Conservation (phyloP, 257 asterid genomes). For the Fraxinus anomala region DNA sequence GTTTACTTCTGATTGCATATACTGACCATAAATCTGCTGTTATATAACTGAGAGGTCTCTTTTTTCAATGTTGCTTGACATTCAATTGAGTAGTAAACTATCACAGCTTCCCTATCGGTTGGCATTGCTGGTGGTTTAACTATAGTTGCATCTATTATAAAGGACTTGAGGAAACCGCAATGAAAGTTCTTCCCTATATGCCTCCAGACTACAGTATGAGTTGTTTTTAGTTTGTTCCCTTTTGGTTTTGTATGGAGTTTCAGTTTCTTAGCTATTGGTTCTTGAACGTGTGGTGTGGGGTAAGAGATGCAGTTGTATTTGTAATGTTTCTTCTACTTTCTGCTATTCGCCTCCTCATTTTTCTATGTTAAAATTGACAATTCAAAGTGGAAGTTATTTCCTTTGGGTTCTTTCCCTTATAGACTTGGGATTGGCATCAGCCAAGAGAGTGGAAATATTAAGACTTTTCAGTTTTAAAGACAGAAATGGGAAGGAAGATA, state of each 20-base stretch:
- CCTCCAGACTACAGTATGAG: background rate
- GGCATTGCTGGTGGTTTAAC: background rate
- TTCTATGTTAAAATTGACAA: background rate
- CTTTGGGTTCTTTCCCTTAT: background rate
- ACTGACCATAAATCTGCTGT: slow-evolving; percentile 16
- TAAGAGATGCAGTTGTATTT: background rate
- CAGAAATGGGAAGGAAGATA: slow-evolving; percentile 6
- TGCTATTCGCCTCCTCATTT: background rate
- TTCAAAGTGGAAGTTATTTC: background rate
- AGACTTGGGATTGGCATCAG: background rate
- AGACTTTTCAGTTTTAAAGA: background rate
- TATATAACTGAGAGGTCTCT: slow-evolving; percentile 12
- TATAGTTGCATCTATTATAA: background rate
- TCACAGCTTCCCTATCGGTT: background rate
- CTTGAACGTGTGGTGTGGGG: background rate
- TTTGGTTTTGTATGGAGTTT: background rate
- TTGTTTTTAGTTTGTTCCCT: background rate
- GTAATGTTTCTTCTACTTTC: background rate
- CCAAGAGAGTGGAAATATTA: background rate
- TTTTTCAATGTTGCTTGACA: slow-evolving; percentile 3
- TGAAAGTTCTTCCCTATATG: background rate
- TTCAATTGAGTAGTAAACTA: background rate
- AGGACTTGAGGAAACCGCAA: slow-evolving; percentile 4
- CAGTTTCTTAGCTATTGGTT: background rate
- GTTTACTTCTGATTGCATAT: slow-evolving; percentile 7